Conservation (phyloP, 257 asterid species). For the Scutellaria baicalensis region DNA sequence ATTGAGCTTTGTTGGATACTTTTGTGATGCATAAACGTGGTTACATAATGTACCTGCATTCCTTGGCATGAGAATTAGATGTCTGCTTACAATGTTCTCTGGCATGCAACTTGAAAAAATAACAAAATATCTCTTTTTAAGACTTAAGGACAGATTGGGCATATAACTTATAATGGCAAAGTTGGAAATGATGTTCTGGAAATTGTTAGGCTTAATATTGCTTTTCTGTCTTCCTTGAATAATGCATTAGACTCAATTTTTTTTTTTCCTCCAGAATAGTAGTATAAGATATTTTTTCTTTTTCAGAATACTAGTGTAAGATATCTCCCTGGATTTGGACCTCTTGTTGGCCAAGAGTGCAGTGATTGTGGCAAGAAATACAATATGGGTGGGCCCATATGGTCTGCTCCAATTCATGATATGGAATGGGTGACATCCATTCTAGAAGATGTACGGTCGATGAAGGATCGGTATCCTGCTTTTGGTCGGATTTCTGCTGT, state of each 20-base stretch:
- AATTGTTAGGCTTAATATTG: background rate
- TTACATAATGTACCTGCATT: background rate
- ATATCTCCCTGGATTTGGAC: slow-evolving; percentile 94
- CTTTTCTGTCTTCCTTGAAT: background rate
- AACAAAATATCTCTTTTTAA: background rate
- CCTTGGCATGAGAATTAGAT: background rate
- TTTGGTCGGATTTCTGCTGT: slow-evolving; percentile 72
- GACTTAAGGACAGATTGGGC: background rate
- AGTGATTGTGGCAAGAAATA: slow-evolving; percentile 89
- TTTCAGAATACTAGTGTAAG: slow-evolving; percentile 67
- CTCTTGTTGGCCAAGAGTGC: slow-evolving; percentile 80
- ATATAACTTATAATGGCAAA: background rate
- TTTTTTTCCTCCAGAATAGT: slow-evolving; percentile 36
- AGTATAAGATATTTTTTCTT: slow-evolving; percentile 38
- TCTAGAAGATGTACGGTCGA: slow-evolving; percentile 60
- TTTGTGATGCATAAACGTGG: background rate
- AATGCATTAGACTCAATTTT: background rate
- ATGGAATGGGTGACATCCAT: slow-evolving; percentile 86
- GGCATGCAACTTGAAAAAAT: background rate
- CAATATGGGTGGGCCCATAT: slow-evolving; percentile 98
- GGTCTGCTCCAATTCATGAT: slow-evolving; percentile 98
- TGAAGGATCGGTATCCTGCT: slow-evolving; percentile 78
- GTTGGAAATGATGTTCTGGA: background rate
- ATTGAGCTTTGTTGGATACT: background rate
- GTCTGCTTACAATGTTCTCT: background rate